A percentile compares a stretch with the other conserved stretches of the same genome.
These are phyloP conservation scores for Colletotrichum sidae DNA, from an alignment of 2,329 filamentous ascomycete genomes.

Conservation along the genomic window DNA sequence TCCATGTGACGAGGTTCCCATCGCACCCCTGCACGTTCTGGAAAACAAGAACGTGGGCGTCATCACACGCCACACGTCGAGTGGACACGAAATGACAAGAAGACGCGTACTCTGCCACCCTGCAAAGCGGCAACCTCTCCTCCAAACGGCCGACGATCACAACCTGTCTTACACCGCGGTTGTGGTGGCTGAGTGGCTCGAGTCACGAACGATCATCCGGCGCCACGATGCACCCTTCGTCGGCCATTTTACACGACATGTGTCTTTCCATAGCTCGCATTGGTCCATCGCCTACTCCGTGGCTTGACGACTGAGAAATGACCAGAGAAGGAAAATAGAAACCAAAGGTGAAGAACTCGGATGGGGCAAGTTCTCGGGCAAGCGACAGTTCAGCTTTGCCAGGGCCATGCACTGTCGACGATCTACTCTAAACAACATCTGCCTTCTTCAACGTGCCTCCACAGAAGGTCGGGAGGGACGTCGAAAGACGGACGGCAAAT, in stretches of 20 bases:
- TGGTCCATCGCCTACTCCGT: no score
- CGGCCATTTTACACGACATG: no score
- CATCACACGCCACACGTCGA: constrained; percentile 13
- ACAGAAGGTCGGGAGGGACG: background rate
- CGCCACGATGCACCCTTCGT: constrained; percentile 2
- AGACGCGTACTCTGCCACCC: no score
- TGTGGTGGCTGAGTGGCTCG: constrained; percentile 25
- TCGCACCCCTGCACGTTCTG: constrained; percentile 11
- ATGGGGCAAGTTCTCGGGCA: background rate
- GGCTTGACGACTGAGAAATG: background rate
- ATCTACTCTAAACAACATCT: constrained; percentile 1
- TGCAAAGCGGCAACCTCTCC: no score
- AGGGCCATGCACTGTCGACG: constrained; percentile 4
- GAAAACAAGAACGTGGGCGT: constrained; percentile 3
- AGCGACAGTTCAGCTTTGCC: constrained; percentile 9
- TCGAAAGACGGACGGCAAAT: constrained; percentile 14
- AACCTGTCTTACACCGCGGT: background rate
- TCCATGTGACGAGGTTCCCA: constrained; percentile 12
- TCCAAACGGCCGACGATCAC: constrained; percentile 14
- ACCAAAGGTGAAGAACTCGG: background rate
- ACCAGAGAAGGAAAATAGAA: background rate
- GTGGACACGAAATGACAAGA: no score
- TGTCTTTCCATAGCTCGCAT: no score
- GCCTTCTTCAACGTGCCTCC: background rate
- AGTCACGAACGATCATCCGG: constrained; percentile 6